Percentiles rank a stretch among this genome's conserved stretches.
Evolutionary conservation across 177 flowering plant genomes (phyloP).

Genomic region (Vitis hybrid): DNA sequence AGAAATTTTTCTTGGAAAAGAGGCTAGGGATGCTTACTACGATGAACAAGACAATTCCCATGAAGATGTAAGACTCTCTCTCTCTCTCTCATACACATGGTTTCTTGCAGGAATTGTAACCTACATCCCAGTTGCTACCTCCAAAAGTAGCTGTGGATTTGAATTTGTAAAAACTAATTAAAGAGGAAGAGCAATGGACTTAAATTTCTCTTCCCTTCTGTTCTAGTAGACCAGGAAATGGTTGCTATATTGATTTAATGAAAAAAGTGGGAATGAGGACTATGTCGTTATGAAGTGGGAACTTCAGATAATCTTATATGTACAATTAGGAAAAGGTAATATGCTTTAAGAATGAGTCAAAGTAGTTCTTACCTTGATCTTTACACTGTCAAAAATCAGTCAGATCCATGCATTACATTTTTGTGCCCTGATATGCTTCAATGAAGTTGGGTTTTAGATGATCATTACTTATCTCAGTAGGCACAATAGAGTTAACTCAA

Average conservation of each 20-base stretch:
- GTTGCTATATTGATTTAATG: neutral
- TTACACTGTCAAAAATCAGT: neutral
- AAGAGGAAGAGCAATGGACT: neutral
- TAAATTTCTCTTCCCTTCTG: neutral
- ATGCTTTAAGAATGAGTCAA: neutral
- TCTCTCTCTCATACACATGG: neutral
- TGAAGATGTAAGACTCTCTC: constrained; percentile 48
- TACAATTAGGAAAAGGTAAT: neutral
- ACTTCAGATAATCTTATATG: neutral
- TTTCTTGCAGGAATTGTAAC: neutral
- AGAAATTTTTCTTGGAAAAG: constrained; percentile 38
- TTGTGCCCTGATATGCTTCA: neutral
- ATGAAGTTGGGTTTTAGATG: neutral
- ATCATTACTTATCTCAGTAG: no score
- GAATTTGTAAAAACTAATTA: neutral
- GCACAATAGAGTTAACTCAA: no score
- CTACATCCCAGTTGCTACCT: neutral
- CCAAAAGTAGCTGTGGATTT: neutral
- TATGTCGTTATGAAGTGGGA: neutral
- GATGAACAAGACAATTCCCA: constrained; percentile 34
- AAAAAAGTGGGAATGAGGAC: neutral
- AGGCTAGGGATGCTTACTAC: constrained; percentile 31
- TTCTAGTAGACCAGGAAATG: neutral
- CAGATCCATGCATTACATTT: neutral
- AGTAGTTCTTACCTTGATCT: neutral